These are phyloP conservation scores for Jacaranda mimosifolia DNA, from an alignment of 257 asterid species.

Conservation along the genomic window DNA sequence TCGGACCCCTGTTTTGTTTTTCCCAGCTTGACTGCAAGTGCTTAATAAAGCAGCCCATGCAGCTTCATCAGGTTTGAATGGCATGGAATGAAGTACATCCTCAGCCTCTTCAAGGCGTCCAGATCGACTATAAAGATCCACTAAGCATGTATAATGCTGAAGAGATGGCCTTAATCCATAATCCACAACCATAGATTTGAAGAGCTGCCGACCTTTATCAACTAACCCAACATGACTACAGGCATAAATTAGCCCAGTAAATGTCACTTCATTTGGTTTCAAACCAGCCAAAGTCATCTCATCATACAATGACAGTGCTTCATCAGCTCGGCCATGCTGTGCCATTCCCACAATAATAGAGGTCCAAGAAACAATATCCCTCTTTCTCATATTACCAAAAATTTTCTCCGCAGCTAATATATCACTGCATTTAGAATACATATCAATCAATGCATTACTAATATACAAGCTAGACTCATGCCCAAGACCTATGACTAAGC, in stretches of 20 bases:
- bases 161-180: slow-evolving; percentile 68
- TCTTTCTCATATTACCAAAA: slow-evolving; percentile 52
- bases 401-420: slow-evolving; percentile 60
- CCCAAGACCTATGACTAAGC: slow-evolving; percentile 68
- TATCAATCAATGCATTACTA: slow-evolving; percentile 70
- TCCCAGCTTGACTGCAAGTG: slow-evolving; percentile 61
- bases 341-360: slow-evolving; percentile 88
- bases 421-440: slow-evolving; percentile 91
- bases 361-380: slow-evolving; percentile 86
- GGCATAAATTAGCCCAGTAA: slow-evolving; percentile 75
- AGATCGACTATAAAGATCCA: slow-evolving; percentile 80
- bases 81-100: slow-evolving; percentile 63
- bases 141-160: slow-evolving; percentile 80
- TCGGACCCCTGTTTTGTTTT: slow-evolving; percentile 60
- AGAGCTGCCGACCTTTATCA: slow-evolving; percentile 62
- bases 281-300: slow-evolving; percentile 64
- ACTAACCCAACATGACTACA: slow-evolving; percentile 87
- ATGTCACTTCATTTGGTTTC: slow-evolving; percentile 81
- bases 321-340: slow-evolving; percentile 76
- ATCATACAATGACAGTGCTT: slow-evolving; percentile 65
- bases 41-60: slow-evolving; percentile 80
- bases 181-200: slow-evolving; percentile 70
- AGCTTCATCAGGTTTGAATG: slow-evolving; percentile 80
- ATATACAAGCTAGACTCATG: slow-evolving; percentile 55
- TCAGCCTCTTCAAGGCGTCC: slow-evolving; percentile 73